A percentile compares a stretch with the other conserved stretches of the same genome.
phyloP scores from a whole-genome alignment of 352 stramenopile genomes.

The Phytopythium cucurbitacearum region DNA sequence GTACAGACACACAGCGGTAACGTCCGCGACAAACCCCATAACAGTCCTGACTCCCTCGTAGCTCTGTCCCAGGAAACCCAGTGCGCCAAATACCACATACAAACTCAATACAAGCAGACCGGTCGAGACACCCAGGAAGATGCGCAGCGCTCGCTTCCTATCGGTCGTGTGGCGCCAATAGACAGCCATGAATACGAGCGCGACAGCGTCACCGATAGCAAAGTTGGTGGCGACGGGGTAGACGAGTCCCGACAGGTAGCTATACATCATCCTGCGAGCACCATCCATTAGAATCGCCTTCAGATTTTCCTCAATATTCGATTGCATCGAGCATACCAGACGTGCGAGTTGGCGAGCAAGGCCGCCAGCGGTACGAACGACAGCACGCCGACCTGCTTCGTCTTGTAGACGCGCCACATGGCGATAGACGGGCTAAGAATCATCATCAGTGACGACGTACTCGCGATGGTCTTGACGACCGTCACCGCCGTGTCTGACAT shows the following conservation, averaged over 20 bases:
- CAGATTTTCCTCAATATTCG: background rate
- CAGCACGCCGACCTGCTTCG: conserved; percentile 22
- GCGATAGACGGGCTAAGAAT: conserved; percentile 30
- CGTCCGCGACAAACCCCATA: conserved; percentile 23
- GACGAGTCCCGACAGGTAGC: too few species aligned
- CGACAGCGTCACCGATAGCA: conserved; percentile 21
- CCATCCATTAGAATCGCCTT: too few species aligned
- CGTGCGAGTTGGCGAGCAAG: conserved; percentile 23
- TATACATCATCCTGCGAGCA: too few species aligned
- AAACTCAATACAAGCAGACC: conserved; percentile 15
- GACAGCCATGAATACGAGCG: conserved; percentile 34
- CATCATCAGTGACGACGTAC: conserved; percentile 21
- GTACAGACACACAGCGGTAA: conserved; percentile 23
- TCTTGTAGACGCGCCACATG: conserved; percentile 31
- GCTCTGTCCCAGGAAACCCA: conserved; percentile 25
- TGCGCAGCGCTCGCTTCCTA: too few species aligned
- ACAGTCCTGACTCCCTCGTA: conserved; percentile 21
- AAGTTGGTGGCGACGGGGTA: too few species aligned
- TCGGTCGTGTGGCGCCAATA: conserved; percentile 42
- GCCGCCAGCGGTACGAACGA: conserved; percentile 32
- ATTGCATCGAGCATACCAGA: conserved; percentile 13
- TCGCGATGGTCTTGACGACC: conserved; percentile 26
- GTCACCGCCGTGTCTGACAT: conserved; percentile 9
- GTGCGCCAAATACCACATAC: conserved; percentile 18
- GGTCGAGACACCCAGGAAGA: background rate